Percentiles rank a stretch among this genome's conserved stretches.
phyloP scores from a whole-genome alignment of 2,329 filamentous ascomycete genomes.

The Stylonectria norvegica region DNA sequence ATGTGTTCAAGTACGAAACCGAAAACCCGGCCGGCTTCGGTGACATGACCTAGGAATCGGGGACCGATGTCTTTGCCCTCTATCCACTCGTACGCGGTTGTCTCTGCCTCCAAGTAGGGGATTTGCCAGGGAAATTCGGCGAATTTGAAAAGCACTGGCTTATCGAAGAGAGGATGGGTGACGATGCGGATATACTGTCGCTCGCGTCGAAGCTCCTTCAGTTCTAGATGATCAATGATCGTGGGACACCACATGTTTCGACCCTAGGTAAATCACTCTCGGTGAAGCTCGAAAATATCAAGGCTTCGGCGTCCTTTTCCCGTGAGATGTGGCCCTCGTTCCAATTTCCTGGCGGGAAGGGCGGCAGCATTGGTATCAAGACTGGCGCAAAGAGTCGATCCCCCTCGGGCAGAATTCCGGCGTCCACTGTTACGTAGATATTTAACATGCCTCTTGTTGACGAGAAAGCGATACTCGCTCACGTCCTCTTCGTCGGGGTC shows the following conservation, averaged over 20 bases:
- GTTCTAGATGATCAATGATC: constrained; percentile 34
- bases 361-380: constrained; percentile 33
- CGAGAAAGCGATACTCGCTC: constrained; percentile 38
- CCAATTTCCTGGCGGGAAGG: constrained; percentile 39
- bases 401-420: constrained; percentile 30
- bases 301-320: constrained; percentile 20
- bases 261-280: constrained; percentile 30
- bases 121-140: constrained; percentile 30
- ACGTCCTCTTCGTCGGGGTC: constrained; percentile 24
- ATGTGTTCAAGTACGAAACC: constrained; percentile 29
- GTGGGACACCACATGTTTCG: constrained; percentile 33
- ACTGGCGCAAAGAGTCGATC: constrained; percentile 33
- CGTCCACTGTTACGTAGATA: constrained; percentile 39
- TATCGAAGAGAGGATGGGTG: constrained; percentile 20
- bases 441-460: constrained; percentile 36
- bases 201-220: constrained; percentile 21
- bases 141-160: constrained; percentile 25
- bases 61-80: constrained; percentile 27
- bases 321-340: constrained; percentile 35
- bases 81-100: constrained; percentile 30
- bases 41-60: constrained; percentile 29
- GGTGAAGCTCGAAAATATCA: constrained; percentile 26
- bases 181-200: constrained; percentile 28
- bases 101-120: constrained; percentile 30
- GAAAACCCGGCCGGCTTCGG: constrained; percentile 30